Evolutionary conservation across 2,329 filamentous ascomycete species (phyloP), one percentile per base, ranked within the genome.

Genomic region (Alternaria tenuissima): DNA sequence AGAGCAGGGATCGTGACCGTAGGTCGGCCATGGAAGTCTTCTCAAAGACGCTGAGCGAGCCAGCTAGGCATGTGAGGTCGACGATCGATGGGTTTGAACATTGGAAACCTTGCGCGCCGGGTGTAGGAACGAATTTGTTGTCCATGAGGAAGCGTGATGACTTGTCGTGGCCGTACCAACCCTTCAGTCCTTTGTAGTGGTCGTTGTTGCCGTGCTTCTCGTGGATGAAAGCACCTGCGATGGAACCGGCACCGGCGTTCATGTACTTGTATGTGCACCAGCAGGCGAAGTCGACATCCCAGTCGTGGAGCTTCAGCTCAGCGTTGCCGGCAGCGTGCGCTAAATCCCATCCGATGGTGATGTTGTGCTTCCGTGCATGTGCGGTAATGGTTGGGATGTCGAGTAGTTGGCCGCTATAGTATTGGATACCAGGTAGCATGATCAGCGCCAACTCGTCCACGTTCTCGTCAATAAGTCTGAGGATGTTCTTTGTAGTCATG

Each of bases 251-350:
- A 0, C 93, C 93, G 11, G 89, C 88, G 74, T 96, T 96, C 76
- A 96, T 86, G 81, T 97, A 97, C 81, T 97, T 97, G 84, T 96
- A 97, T 3, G 89, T 94, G 79, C 93, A 97, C 93, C 93, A 97
- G 57, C 87, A 91, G 4, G 93, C 93, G 71, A 96, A 96, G 76
- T 97, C 93, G 28, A 96, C 92, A 66, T 91, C 85, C 93, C 93
- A 96, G 67, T 94, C 91, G 78, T 96, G 93, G 18, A 97, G 84
- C 57, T 83, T 80, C 8, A 96, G 80, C 55, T 91, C 88, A 4
- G 95, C 91, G 72, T 97, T 97, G 24, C 93, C 93, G 14, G 87
- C 91, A 0, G 92, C 92, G 77, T 96, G 93, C 0, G 93, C 93
- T 26, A 94, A 88, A 75, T 96, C 93, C 93, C 93, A 96, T 24